These are phyloP conservation scores for Trichoderma sp. DNA, from an alignment of 2,329 filamentous ascomycete genomes.

Conservation along the genomic window DNA sequence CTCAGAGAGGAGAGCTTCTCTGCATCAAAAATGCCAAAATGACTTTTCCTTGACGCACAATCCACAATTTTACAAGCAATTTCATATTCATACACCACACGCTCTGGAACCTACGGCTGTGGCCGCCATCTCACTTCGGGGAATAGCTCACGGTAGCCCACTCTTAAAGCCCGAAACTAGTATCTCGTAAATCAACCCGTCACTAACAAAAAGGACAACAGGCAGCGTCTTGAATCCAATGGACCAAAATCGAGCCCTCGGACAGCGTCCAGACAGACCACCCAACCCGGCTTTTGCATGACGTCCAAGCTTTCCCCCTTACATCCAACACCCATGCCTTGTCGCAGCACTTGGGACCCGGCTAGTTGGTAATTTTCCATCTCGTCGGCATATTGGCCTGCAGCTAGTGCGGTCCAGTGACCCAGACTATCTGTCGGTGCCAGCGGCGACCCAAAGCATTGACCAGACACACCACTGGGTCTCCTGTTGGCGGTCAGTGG, in stretches of 20 bases:
- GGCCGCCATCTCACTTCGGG: background rate
- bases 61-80: background rate
- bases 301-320: background rate
- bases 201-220: background rate
- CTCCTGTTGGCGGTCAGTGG: conserved; percentile 13
- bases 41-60: background rate
- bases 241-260: background rate
- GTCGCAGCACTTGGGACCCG: conserved; percentile 6
- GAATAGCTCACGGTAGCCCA: background rate
- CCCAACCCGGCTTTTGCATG: background rate
- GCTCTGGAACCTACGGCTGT: background rate
- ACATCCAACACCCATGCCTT: conserved; percentile 7
- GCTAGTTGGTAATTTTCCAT: conserved; percentile 18
- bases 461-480: background rate
- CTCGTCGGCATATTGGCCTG: background rate
- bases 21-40: background rate
- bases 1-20: background rate
- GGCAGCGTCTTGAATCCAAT: background rate
- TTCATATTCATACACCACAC: background rate
- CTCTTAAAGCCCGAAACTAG: background rate
- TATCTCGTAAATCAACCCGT: background rate
- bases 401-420: conserved; percentile 21
- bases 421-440: conserved; percentile 8
- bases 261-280: background rate
- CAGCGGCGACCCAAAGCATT: background rate